Percentiles rank a stretch among this genome's conserved stretches.
phyloP scores from a whole-genome alignment of 352 stramenopile genomes.

The Globisporangium cederbergense region DNA sequence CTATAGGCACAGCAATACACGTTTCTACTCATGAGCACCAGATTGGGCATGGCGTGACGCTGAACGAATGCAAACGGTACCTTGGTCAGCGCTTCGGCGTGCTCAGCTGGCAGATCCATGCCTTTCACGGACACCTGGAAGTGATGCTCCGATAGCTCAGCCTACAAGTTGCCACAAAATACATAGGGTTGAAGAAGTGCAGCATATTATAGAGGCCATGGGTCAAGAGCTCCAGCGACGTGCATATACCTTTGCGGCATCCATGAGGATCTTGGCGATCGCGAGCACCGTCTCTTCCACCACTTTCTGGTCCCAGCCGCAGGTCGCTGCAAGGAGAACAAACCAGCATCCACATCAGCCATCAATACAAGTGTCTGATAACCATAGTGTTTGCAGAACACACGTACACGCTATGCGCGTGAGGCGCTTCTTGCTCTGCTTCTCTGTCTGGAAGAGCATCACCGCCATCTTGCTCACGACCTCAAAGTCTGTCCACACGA shows the following conservation, averaged over 20 bases:
- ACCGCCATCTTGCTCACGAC: constrained; percentile 49
- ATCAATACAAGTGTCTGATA: not conserved
- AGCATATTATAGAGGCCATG: too few species aligned
- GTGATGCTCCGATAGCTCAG: constrained; percentile 35
- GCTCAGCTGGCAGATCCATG: constrained; percentile 38
- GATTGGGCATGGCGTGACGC: not conserved
- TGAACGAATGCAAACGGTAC: constrained; percentile 18
- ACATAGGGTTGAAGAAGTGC: not conserved
- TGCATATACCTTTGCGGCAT: constrained; percentile 48
- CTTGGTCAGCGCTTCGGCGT: constrained; percentile 42
- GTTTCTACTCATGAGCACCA: not conserved
- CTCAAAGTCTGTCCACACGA: constrained; percentile 43
- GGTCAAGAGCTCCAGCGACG: too few species aligned
- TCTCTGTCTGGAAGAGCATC: constrained; percentile 57
- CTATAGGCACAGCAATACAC: constrained; percentile 19
- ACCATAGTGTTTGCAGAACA: too few species aligned
- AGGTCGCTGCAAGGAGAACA: constrained; percentile 31
- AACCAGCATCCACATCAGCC: not conserved
- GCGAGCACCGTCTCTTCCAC: constrained; percentile 56
- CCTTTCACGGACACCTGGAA: constrained; percentile 43
- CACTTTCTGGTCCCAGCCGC: constrained; percentile 52
- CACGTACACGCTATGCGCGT: constrained; percentile 55
- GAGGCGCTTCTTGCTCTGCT: constrained; percentile 59
- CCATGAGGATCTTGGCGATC: constrained; percentile 74
- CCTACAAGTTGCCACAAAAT: constrained; percentile 20